Percentiles rank a stretch among this genome's conserved stretches.
These are phyloP conservation scores for Tulasnella sp. DNA, from an alignment of 768 basidiomycete species.

Conservation along the genomic window DNA sequence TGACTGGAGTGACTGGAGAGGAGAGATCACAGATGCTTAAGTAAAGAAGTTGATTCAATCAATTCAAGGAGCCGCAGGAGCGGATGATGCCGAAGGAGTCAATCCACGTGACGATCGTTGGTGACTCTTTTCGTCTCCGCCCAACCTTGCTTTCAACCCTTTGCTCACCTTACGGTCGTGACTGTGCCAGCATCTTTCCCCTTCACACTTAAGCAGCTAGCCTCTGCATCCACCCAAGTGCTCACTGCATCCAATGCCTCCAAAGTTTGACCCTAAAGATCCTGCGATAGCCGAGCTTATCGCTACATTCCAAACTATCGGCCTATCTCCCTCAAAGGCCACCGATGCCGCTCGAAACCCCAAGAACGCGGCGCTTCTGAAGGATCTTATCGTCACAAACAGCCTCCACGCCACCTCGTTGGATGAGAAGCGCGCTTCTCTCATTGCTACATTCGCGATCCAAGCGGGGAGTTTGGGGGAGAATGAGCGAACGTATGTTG, in stretches of 20 bases:
- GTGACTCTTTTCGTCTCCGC: too few relatives aligned
- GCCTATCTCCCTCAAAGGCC: conserved; percentile 64
- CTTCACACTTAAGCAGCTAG: too few relatives aligned
- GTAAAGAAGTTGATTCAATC: too few relatives aligned
- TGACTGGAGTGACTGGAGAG: too few relatives aligned
- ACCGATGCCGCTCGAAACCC: conserved; percentile 70
- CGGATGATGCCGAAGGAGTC: too few relatives aligned
- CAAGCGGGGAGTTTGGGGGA: conserved; percentile 46
- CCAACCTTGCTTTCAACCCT: too few relatives aligned
- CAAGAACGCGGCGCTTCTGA: conserved; percentile 61
- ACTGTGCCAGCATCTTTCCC: too few relatives aligned
- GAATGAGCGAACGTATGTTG: conserved; percentile 48
- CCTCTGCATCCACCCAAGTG: background rate
- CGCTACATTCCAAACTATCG: conserved; percentile 62
- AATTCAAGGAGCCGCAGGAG: too few relatives aligned
- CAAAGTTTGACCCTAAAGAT: conserved; percentile 30
- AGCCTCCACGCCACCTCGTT: conserved; percentile 36
- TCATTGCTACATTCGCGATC: conserved; percentile 57
- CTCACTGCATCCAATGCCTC: conserved; percentile 23
- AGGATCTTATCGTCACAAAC: conserved; percentile 53
- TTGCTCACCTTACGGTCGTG: too few relatives aligned
- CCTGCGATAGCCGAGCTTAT: conserved; percentile 34
- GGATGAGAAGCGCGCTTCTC: conserved; percentile 66
- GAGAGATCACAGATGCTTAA: too few relatives aligned
- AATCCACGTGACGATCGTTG: too few relatives aligned